These are phyloP conservation scores for Exophiala bonariae DNA, from an alignment of 2,329 filamentous ascomycete genomes.

Conservation along the genomic window DNA sequence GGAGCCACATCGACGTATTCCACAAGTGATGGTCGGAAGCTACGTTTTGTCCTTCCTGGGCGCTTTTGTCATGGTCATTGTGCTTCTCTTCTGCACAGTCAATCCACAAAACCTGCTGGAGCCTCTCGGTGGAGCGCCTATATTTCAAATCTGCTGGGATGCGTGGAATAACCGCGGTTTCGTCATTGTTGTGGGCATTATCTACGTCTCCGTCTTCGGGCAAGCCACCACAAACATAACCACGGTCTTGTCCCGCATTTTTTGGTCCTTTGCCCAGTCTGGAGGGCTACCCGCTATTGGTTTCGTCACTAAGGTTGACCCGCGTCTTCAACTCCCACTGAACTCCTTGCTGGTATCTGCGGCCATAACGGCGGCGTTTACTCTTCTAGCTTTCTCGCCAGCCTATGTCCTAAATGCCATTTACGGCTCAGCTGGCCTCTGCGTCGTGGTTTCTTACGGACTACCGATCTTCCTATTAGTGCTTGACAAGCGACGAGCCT, in stretches of 20 bases:
- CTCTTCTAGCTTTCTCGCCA: conserved; percentile 1
- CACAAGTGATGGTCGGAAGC: conserved; percentile 1
- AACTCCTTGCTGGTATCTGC: conserved; percentile 25
- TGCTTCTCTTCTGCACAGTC: neutral
- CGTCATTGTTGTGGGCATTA: neutral
- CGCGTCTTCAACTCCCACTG: conserved; percentile 27
- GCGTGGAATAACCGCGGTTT: neutral
- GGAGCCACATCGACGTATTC: neutral
- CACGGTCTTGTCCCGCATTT: neutral
- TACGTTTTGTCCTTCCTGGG: neutral
- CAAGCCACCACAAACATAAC: neutral
- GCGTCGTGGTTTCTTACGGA: conserved; percentile 4
- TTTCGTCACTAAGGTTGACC: conserved; percentile 9
- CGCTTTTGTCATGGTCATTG: conserved; percentile 1
- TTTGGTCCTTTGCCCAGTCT: conserved; percentile 7
- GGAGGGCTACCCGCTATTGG: neutral
- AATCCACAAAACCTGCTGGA: neutral
- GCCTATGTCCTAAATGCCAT: conserved; percentile 1
- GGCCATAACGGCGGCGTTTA: neutral
- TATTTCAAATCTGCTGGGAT: conserved; percentile 1
- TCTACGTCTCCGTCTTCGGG: neutral
- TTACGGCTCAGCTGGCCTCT: conserved; percentile 2
- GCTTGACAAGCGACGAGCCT: neutral
- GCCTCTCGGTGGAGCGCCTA: neutral
- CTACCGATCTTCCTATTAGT: conserved; percentile 1